Percentiles rank a stretch among this genome's conserved stretches.
phyloP scores from a whole-genome alignment of 257 asterid genomes.

The Gentiana macrophylla region DNA sequence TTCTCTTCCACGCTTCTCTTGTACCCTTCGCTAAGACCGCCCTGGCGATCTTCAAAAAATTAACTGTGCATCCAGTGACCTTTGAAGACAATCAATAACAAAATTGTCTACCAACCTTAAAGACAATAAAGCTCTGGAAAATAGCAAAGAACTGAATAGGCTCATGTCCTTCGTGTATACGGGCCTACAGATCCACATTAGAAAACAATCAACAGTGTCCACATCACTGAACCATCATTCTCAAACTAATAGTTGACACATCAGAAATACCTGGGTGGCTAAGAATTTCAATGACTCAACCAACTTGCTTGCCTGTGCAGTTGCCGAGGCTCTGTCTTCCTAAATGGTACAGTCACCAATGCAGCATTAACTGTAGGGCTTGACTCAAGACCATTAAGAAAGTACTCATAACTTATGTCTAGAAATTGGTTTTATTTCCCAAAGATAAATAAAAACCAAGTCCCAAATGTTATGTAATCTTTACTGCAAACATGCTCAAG shows the following conservation, averaged over 20 bases:
- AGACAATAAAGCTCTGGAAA: slow-evolving; percentile 83
- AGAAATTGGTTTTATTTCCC: neutral
- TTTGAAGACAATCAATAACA: neutral
- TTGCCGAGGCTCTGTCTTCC: slow-evolving; percentile 79
- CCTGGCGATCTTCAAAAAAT: slow-evolving; percentile 44
- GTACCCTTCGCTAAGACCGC: slow-evolving; percentile 91
- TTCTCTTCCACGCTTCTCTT: slow-evolving; percentile 64
- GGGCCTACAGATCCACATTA: slow-evolving; percentile 44
- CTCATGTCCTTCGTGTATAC: slow-evolving; percentile 78
- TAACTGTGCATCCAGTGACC: slow-evolving; percentile 12
- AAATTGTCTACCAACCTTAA: slow-evolving; percentile 55
- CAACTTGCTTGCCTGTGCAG: slow-evolving; percentile 88
- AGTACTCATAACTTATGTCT: neutral
- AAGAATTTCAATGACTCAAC: slow-evolving; percentile 74
- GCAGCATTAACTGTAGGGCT: slow-evolving; percentile 6
- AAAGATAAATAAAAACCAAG: neutral
- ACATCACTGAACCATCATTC: neutral
- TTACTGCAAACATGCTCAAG: too few relatives aligned
- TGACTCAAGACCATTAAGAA: too few relatives aligned
- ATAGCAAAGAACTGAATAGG: slow-evolving; percentile 89
- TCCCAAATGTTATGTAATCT: neutral
- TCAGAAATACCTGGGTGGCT: slow-evolving; percentile 63
- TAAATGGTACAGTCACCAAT: slow-evolving; percentile 12
- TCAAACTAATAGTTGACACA: neutral
- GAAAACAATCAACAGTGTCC: slow-evolving; percentile 8